Conservation (phyloP, 345 rosid species). For the Xanthoceras sorbifolium region DNA sequence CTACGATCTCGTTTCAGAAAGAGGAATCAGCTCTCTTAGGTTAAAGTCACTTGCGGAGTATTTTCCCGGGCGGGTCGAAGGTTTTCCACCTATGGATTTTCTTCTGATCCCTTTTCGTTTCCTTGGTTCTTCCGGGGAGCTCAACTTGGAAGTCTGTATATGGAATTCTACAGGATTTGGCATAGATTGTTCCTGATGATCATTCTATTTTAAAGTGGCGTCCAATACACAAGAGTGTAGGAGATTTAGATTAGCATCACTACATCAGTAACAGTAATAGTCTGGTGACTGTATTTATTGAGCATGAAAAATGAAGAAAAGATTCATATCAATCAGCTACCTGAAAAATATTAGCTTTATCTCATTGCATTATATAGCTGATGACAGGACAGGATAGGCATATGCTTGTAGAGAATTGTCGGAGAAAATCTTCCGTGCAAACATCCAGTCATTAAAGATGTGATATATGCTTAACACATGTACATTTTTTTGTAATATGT, state of each 20-base stretch:
- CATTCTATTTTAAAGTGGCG: background rate
- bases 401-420: no score
- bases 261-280: no score
- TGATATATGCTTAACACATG: no score
- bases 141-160: constrained; percentile 43
- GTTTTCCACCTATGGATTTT: constrained; percentile 26
- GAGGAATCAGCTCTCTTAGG: constrained; percentile 35
- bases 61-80: constrained; percentile 30
- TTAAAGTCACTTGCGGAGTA: constrained; percentile 38
- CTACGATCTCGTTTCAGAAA: constrained; percentile 29
- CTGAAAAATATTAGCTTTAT: background rate
- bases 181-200: constrained; percentile 25
- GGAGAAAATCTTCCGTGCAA: no score
- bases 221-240: background rate
- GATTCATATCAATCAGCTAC: no score
- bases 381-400: no score
- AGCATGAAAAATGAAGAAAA: background rate
- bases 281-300: background rate
- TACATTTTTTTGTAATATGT: no score
- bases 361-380: background rate
- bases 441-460: no score
- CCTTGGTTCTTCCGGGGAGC: constrained; percentile 36
- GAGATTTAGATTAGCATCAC: background rate
- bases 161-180: constrained; percentile 38
- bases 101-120: constrained; percentile 36